Evolutionary conservation across 2,329 filamentous ascomycete genomes (phyloP).

Genomic region (Colletotrichum spinosum): DNA sequence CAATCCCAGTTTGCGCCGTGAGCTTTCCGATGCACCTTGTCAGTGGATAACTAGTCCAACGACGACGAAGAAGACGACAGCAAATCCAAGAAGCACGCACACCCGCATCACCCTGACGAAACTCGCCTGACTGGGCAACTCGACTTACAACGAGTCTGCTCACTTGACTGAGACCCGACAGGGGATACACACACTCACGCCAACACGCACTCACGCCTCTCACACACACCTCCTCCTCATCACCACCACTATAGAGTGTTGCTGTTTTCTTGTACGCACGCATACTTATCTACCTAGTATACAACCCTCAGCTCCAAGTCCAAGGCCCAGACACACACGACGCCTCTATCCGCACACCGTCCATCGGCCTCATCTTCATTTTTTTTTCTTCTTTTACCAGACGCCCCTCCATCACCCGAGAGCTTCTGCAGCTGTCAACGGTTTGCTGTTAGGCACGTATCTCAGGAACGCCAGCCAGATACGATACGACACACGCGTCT

Average conservation of each 20-base stretch:
- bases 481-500: constrained; percentile 22
- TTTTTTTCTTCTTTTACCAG: constrained; percentile 1
- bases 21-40: constrained; percentile 26
- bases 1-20: constrained; percentile 7
- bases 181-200: constrained; percentile 1
- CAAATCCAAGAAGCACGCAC: constrained; percentile 32
- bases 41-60: constrained; percentile 25
- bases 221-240: not conserved
- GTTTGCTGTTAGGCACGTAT: constrained; percentile 24
- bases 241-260: not conserved
- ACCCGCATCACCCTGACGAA: constrained; percentile 30
- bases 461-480: constrained; percentile 29
- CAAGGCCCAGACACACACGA: constrained; percentile 1
- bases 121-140: constrained; percentile 33
- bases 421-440: constrained; percentile 36
- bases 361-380: constrained; percentile 11
- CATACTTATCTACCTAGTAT: constrained; percentile 19
- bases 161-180: constrained; percentile 33
- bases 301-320: constrained; percentile 1
- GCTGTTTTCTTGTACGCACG: constrained; percentile 9
- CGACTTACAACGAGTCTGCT: constrained; percentile 28
- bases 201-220: constrained; percentile 9
- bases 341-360: constrained; percentile 27
- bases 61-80: constrained; percentile 27
- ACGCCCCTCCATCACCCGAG: constrained; percentile 27